Evolutionary conservation across 306 rosid species (phyloP).

Genomic region (Pterocarpus santalinus): DNA sequence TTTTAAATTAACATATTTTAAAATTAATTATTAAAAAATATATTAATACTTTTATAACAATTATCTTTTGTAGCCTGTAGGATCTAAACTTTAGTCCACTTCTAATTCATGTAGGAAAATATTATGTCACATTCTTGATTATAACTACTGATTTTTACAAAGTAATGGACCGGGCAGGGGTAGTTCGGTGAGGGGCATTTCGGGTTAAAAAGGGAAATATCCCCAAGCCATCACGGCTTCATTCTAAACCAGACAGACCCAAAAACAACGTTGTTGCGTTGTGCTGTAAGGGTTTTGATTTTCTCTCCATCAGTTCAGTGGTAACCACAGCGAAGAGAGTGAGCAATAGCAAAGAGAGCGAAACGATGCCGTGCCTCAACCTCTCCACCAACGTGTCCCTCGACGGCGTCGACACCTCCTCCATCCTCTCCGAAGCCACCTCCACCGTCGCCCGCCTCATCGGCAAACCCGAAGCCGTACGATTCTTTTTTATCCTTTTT

Average conservation of each 20-base stretch:
- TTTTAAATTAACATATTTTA: no score
- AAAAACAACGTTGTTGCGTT: background rate
- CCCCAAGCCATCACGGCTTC: background rate
- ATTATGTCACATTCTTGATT: no score
- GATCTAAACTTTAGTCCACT: no score
- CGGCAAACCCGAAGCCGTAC: constrained; percentile 86
- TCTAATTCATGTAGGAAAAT: no score
- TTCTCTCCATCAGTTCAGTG: background rate
- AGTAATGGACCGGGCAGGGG: no score
- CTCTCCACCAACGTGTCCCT: constrained; percentile 80
- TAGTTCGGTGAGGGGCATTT: background rate
- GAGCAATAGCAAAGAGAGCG: background rate
- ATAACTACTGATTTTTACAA: no score
- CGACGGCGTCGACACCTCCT: constrained; percentile 84
- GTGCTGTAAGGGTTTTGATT: background rate
- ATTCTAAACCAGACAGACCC: background rate
- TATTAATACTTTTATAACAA: no score
- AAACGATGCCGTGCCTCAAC: constrained; percentile 91
- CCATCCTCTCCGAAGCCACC: constrained; percentile 91
- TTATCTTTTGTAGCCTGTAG: no score
- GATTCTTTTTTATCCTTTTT: constrained; percentile 7
- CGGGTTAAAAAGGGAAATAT: background rate
- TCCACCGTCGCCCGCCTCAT: constrained; percentile 76
- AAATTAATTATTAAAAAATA: no score
- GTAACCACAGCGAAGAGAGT: background rate